phyloP scores from a whole-genome alignment of 1,139 yeast genomes.

The Entelexis paramagnoliae region DNA sequence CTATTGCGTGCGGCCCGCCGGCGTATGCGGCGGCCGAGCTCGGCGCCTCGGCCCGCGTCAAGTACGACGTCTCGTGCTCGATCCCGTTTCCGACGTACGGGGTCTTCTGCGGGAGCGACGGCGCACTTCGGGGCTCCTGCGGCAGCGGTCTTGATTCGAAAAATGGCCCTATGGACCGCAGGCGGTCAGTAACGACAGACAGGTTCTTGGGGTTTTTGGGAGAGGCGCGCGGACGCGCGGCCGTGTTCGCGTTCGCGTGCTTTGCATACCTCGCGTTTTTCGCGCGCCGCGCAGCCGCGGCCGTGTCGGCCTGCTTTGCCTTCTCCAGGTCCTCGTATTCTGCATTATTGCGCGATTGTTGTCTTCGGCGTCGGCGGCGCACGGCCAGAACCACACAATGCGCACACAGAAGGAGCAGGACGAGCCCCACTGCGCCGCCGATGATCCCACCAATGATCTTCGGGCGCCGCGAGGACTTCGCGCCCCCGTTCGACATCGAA shows the following conservation, averaged over 20 bases:
- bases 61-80: neutral
- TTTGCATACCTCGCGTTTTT: neutral
- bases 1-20: neutral
- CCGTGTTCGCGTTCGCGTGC: too few relatives aligned
- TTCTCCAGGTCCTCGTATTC: neutral
- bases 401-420: neutral
- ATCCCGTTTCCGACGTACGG: neutral
- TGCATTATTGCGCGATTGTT: too few relatives aligned
- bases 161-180: neutral
- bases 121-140: slow-evolving; percentile 13
- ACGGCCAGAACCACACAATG: neutral
- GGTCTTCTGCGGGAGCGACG: slow-evolving; percentile 6
- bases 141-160: slow-evolving; percentile 15
- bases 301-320: neutral
- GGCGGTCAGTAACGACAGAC: neutral
- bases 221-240: neutral
- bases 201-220: neutral
- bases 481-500: neutral
- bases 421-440: slow-evolving; percentile 15
- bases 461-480: neutral
- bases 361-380: neutral
- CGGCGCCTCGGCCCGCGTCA: neutral
- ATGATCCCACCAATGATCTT: slow-evolving; percentile 15
- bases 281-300: neutral
- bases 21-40: neutral